phyloP scores from a whole-genome alignment of 2,329 filamentous ascomycete species.

The Paramyrothecium roridum region DNA sequence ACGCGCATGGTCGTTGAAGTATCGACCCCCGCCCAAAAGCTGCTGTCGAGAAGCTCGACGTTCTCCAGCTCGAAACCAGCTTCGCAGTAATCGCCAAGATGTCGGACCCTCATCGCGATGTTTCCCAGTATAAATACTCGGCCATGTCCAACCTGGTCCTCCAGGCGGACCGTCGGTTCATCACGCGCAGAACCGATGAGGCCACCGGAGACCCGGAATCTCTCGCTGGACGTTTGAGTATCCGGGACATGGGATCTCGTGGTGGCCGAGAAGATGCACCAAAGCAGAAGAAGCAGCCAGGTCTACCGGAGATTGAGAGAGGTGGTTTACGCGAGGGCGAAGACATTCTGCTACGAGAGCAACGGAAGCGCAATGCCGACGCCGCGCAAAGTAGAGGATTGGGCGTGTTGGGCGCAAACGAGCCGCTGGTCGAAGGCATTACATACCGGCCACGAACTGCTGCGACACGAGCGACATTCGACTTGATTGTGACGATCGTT shows the following conservation, averaged over 20 bases:
- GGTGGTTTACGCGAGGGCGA: constrained; percentile 76
- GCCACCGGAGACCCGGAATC: constrained; percentile 97
- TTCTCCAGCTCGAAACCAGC: constrained; percentile 21
- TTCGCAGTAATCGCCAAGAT: constrained; percentile 46
- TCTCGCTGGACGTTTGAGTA: constrained; percentile 87
- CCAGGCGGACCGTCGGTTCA: constrained; percentile 97
- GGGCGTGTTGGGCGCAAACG: constrained; percentile 79
- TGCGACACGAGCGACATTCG: constrained; percentile 88
- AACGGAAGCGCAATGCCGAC: constrained; percentile 82
- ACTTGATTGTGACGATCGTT: constrained; percentile 89
- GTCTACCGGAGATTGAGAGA: constrained; percentile 68
- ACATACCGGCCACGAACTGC: constrained; percentile 88
- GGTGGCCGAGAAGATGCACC: constrained; percentile 77
- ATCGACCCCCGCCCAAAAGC: constrained; percentile 24
- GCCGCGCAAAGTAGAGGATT: constrained; percentile 62
- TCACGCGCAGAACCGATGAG: constrained; percentile 89
- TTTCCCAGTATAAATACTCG: constrained; percentile 98
- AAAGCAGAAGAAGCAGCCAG: constrained; percentile 73
- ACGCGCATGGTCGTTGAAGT: constrained; percentile 31
- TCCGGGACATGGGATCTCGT: constrained; percentile 89
- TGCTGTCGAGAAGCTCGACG: constrained; percentile 34
- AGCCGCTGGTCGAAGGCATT: constrained; percentile 86
- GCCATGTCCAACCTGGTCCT: constrained; percentile 99
- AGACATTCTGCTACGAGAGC: constrained; percentile 78
- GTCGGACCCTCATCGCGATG: constrained; percentile 75